Percentiles rank a stretch among this genome's conserved stretches.
phyloP scores from a whole-genome alignment of 352 stramenopile genomes.

The Phytophthora foliorum region DNA sequence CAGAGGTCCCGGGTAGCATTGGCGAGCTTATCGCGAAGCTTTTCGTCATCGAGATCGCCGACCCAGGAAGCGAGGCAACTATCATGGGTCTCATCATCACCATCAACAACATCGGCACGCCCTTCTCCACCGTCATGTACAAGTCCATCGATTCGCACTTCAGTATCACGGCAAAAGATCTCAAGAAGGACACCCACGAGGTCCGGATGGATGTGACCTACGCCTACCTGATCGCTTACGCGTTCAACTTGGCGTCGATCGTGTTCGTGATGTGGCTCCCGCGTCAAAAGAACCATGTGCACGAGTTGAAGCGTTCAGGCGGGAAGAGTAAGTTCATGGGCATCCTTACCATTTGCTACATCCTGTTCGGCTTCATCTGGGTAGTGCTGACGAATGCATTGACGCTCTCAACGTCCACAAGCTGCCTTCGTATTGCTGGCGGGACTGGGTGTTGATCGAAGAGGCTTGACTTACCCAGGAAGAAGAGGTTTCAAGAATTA shows the following conservation, averaged over 20 bases:
- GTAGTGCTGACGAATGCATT: conserved; percentile 67
- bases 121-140: conserved; percentile 61
- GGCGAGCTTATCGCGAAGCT: conserved; percentile 42
- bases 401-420: conserved; percentile 56
- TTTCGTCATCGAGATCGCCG: conserved; percentile 56
- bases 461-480: not conserved
- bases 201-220: conserved; percentile 60
- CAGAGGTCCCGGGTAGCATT: conserved; percentile 47
- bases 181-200: conserved; percentile 46
- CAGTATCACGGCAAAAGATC: conserved; percentile 44
- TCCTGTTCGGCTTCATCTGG: conserved; percentile 56
- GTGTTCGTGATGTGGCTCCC: conserved; percentile 61
- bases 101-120: conserved; percentile 45
- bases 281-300: conserved; percentile 58
- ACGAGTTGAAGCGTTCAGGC: conserved; percentile 47
- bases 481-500: no score
- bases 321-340: conserved; percentile 50
- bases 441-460: conserved; percentile 48
- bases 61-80: conserved; percentile 52
- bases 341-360: conserved; percentile 42
- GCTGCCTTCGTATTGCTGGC: conserved; percentile 60
- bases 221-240: conserved; percentile 62
- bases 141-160: conserved; percentile 67
- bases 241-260: conserved; percentile 53
- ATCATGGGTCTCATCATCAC: conserved; percentile 54